Evolutionary conservation across 352 stramenopile genomes (phyloP).

Genomic region (Pythium volutum): DNA sequence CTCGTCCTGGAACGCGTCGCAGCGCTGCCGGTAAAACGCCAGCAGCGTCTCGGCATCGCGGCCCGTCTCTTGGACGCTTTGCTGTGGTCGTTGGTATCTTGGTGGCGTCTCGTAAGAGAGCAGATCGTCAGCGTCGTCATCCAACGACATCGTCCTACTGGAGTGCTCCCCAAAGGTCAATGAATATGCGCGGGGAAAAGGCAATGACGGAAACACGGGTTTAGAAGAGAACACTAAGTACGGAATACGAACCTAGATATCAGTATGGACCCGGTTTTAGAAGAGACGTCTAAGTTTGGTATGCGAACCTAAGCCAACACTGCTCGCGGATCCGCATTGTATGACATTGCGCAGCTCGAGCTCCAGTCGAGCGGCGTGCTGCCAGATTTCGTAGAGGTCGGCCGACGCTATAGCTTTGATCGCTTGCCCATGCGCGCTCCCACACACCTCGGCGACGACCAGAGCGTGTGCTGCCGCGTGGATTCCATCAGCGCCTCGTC

Average conservation of each 20-base stretch:
- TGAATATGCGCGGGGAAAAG: not conserved
- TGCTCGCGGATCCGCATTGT: too few species aligned
- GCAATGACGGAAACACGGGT: not conserved
- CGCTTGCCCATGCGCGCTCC: slow-evolving; percentile 19
- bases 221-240: slow-evolving; percentile 7
- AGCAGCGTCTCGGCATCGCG: slow-evolving; percentile 30
- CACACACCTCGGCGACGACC: slow-evolving; percentile 25
- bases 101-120: slow-evolving; percentile 55
- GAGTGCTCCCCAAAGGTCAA: slow-evolving; percentile 11
- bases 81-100: not conserved
- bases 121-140: slow-evolving; percentile 40
- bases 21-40: slow-evolving; percentile 62
- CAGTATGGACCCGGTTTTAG: not conserved
- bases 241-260: not conserved
- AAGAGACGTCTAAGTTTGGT: too few species aligned
- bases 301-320: too few species aligned
- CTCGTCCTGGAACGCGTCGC: slow-evolving; percentile 63
- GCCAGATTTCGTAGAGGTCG: slow-evolving; percentile 30
- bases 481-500: slow-evolving; percentile 30
- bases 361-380: slow-evolving; percentile 26
- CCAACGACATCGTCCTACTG: not conserved
- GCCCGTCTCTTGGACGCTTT: slow-evolving; percentile 9
- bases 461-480: slow-evolving; percentile 28
- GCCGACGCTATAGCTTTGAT: slow-evolving; percentile 23
- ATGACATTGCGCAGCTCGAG: slow-evolving; percentile 33